phyloP scores from a whole-genome alignment of 2,329 filamentous ascomycete genomes.

The Clarireedia paspali region DNA sequence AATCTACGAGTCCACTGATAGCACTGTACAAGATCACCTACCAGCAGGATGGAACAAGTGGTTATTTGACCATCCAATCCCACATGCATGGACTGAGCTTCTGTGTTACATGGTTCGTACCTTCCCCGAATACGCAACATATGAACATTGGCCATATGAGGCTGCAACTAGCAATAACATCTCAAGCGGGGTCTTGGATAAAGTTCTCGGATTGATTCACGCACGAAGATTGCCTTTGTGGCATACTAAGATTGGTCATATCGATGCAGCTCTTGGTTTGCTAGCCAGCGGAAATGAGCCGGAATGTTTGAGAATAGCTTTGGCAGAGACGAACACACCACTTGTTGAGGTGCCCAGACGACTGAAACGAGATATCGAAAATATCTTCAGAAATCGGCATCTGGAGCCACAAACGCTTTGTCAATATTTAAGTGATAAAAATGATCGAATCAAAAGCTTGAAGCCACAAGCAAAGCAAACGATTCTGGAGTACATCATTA shows the following conservation, averaged over 20 bases:
- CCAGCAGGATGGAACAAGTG: conserved; percentile 27
- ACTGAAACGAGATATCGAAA: conserved; percentile 5
- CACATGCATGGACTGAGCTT: conserved; percentile 24
- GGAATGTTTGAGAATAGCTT: conserved; percentile 12
- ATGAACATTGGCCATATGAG: conserved; percentile 17
- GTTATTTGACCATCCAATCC: conserved; percentile 22
- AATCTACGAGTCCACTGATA: conserved; percentile 22
- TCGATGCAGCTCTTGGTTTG: conserved; percentile 9
- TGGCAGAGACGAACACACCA: conserved; percentile 18
- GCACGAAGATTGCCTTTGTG: conserved; percentile 15
- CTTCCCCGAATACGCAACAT: conserved; percentile 8
- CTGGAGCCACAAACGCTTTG: conserved; percentile 13
- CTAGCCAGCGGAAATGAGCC: conserved; percentile 11
- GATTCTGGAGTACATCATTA: conserved; percentile 18
- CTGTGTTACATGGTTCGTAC: conserved; percentile 11
- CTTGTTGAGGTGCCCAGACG: conserved; percentile 19
- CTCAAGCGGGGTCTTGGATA: conserved; percentile 11
- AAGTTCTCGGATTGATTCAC: conserved; percentile 15
- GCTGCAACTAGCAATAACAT: conserved; percentile 6
- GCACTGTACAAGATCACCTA: conserved; percentile 17
- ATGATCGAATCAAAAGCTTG: conserved; percentile 2
- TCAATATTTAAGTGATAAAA: conserved; percentile 8
- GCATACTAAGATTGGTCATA: conserved; percentile 17
- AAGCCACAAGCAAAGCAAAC: conserved; percentile 9
- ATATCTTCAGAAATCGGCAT: conserved; percentile 10